phyloP scores from a whole-genome alignment of 441 rosid genomes.

The Adansonia rubrostipa region DNA sequence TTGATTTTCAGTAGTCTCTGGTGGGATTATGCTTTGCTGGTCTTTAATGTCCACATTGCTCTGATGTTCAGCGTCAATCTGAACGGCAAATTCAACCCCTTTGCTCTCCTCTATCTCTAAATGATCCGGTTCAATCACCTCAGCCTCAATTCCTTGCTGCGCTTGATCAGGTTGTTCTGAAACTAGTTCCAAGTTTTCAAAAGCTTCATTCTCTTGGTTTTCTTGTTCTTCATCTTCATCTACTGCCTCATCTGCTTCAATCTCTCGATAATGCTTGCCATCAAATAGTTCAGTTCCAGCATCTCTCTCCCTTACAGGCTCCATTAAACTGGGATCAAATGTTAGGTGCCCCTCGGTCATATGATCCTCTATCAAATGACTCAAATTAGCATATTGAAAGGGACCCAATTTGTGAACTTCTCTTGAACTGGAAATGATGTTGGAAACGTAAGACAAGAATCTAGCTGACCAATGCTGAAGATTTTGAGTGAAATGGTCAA shows the following conservation, averaged over 20 bases:
- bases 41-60: slow-evolving; percentile 20
- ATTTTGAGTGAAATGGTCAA: slow-evolving; percentile 46
- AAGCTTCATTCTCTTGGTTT: slow-evolving; percentile 16
- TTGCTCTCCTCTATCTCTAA: slow-evolving; percentile 26
- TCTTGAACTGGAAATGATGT: slow-evolving; percentile 45
- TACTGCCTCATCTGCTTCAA: slow-evolving; percentile 32
- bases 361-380: slow-evolving; percentile 45
- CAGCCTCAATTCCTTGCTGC: slow-evolving; percentile 3
- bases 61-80: slow-evolving; percentile 21
- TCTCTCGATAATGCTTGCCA: slow-evolving; percentile 27
- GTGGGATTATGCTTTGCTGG: slow-evolving; percentile 17
- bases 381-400: slow-evolving; percentile 61
- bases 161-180: slow-evolving; percentile 36
- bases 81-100: slow-evolving; percentile 21
- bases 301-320: slow-evolving; percentile 22
- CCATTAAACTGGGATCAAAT: slow-evolving; percentile 33
- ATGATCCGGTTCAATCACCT: slow-evolving; percentile 14
- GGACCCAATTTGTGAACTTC: slow-evolving; percentile 37
- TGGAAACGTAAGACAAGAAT: slow-evolving; percentile 41
- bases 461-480: slow-evolving; percentile 47
- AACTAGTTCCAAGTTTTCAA: slow-evolving; percentile 26
- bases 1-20: slow-evolving; percentile 30
- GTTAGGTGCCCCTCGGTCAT: slow-evolving; percentile 34
- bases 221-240: slow-evolving; percentile 35
- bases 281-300: slow-evolving; percentile 16